Percentiles rank a stretch among this genome's conserved stretches.
phyloP scores from a whole-genome alignment of 768 basidiomycete genomes.

The Suillus ampliporus region DNA sequence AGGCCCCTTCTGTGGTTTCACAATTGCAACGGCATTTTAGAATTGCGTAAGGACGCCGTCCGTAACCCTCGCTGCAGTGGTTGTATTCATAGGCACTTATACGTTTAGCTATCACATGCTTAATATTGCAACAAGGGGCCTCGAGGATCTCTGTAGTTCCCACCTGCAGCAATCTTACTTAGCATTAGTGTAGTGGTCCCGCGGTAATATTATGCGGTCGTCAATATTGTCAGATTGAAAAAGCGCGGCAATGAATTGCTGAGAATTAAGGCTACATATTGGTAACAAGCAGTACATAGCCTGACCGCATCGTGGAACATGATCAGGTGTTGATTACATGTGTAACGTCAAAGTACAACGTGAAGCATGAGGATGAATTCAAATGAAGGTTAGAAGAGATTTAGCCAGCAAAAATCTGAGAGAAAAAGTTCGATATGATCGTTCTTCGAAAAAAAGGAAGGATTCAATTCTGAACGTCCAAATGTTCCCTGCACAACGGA shows the following conservation, averaged over 20 bases:
- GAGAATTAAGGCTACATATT: constrained; percentile 6
- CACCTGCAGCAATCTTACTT: not conserved
- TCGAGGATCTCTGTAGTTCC: not conserved
- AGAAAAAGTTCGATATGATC: constrained; percentile 3
- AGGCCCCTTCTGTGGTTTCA: not conserved
- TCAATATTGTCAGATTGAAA: not conserved
- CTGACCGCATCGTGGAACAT: constrained; percentile 3
- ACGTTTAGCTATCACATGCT: not conserved
- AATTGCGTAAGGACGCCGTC: not conserved
- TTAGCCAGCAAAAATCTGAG: constrained; percentile 3
- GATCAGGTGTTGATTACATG: constrained; percentile 2
- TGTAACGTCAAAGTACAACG: not conserved
- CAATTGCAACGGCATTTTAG: not conserved
- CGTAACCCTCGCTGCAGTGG: not conserved
- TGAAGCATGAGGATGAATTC: constrained; percentile 1
- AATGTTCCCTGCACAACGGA: constrained; percentile 63
- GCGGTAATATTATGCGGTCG: not conserved
- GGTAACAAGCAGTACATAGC: constrained; percentile 8
- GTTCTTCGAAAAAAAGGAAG: constrained; percentile 1
- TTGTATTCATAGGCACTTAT: not conserved
- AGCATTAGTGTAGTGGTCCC: not conserved
- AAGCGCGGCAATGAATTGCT: not conserved
- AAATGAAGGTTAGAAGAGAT: constrained; percentile 9
- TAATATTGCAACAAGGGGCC: not conserved
- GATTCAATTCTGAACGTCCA: constrained; percentile 37